These are phyloP conservation scores for Psilocybe cubensis DNA, from an alignment of 768 basidiomycete genomes.

Conservation along the genomic window DNA sequence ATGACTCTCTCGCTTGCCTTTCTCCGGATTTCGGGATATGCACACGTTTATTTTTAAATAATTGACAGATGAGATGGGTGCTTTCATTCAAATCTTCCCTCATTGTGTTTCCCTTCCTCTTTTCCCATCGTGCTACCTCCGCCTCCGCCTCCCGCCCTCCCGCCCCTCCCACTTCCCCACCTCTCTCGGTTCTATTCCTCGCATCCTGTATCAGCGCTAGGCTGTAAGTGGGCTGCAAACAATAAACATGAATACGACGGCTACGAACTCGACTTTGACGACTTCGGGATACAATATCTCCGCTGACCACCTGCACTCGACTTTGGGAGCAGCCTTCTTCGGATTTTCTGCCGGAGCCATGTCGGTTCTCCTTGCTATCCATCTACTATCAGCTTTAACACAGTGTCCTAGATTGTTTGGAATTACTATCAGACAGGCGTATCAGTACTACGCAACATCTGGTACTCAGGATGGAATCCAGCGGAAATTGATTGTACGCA, in stretches of 20 bases:
- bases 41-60: too few relatives aligned
- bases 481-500: slow-evolving; percentile 26
- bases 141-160: neutral
- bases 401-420: slow-evolving; percentile 27
- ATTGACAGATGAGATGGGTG: too few relatives aligned
- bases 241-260: slow-evolving; percentile 23
- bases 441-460: slow-evolving; percentile 29
- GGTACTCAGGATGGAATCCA: slow-evolving; percentile 15
- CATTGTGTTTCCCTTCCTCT: slow-evolving; percentile 4
- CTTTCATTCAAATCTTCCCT: too few relatives aligned
- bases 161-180: neutral
- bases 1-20: neutral
- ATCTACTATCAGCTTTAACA: neutral
- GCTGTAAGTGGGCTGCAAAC: slow-evolving; percentile 18
- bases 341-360: slow-evolving; percentile 33
- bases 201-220: slow-evolving; percentile 16
- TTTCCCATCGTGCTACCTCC: too few relatives aligned
- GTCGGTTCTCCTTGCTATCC: slow-evolving; percentile 19
- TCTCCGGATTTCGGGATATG: neutral
- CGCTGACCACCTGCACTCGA: slow-evolving; percentile 17
- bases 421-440: slow-evolving; percentile 32
- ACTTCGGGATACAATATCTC: neutral
- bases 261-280: slow-evolving; percentile 2
- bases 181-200: slow-evolving; percentile 16
- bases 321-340: slow-evolving; percentile 31